Evolutionary conservation across 306 rosid species (phyloP), one percentile per base, ranked within the genome.

Genomic region (Dryas alaskensis): DNA sequence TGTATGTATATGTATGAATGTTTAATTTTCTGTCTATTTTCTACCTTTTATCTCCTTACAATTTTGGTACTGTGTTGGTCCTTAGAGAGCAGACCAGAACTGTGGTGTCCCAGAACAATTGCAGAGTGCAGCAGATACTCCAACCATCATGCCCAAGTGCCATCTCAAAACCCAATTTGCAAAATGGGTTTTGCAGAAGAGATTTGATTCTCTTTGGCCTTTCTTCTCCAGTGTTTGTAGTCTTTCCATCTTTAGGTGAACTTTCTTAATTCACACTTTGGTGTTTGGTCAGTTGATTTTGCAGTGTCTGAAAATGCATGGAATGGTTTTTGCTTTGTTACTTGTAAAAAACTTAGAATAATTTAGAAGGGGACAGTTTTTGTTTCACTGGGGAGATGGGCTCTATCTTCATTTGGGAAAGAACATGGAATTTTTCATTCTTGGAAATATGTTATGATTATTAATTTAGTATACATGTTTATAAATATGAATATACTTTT

Each of bases 151-250:
- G 77, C 71, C 79, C 87, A 42, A 69, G 70, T 75, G 74, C 67
- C 63, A 52, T 73, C 75, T 48, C 77, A 53, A 79, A 85, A 73
- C 83, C 92, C 84, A 77, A 70, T 80, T 78, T 90, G 0, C 73
- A 82, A 79, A 65, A 40, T 78, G 52, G 76, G 67, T 65, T 84
- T 76, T 78, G 67, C 67, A 81, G 96, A 79, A 87, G 98, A 80
- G 89, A 90, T 78, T 84, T 88, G 64, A 2, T 87, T 74, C 82
- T 92, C 11, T 77, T 82, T 75, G 90, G 91, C 40, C 76, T 90
- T 43, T 81, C 92, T 76, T 79, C 86, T 72, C 81, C 96, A 9
- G 45, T 86, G 6, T 40, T 89, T 37, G 19, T 85, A 62, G 70
- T 84, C 22, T 67, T 66, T 22, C 87, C 87, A 50, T 68, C 87